Conservation (phyloP, 306 rosid genomes). For the Argentina anserina region DNA sequence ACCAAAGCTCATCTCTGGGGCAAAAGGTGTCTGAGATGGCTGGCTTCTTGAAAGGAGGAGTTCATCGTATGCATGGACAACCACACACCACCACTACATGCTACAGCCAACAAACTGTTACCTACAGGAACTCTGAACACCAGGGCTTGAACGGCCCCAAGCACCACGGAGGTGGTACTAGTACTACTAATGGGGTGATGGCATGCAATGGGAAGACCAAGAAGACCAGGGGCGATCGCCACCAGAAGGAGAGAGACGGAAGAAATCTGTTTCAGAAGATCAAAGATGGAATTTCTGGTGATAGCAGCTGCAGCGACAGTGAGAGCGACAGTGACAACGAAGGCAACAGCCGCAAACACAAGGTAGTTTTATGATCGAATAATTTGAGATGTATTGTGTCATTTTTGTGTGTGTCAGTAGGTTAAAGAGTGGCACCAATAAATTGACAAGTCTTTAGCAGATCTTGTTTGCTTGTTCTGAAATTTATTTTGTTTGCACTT, state of each 20-base stretch:
- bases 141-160: background rate
- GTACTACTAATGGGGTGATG: background rate
- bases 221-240: background rate
- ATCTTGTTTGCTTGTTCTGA: background rate
- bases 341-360: background rate
- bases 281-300: slow-evolving; percentile 14
- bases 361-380: slow-evolving; percentile 3
- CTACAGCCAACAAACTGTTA: background rate
- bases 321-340: slow-evolving; percentile 23
- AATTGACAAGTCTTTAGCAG: too few species aligned
- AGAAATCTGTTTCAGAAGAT: slow-evolving; percentile 16
- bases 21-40: slow-evolving; percentile 30
- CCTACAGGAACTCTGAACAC: background rate
- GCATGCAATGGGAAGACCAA: background rate
- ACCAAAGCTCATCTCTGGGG: slow-evolving; percentile 27
- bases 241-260: background rate
- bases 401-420: too few species aligned
- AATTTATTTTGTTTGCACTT: background rate
- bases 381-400: too few species aligned
- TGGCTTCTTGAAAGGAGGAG: slow-evolving; percentile 25
- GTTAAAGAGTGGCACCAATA: too few species aligned
- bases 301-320: slow-evolving; percentile 7
- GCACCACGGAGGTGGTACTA: background rate
- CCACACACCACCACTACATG: background rate
- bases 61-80: slow-evolving; percentile 24